Evolutionary conservation across 2,329 filamentous ascomycete species (phyloP), one percentile per base, ranked within the genome.

Genomic region (Myriosclerotinia duriaeana): DNA sequence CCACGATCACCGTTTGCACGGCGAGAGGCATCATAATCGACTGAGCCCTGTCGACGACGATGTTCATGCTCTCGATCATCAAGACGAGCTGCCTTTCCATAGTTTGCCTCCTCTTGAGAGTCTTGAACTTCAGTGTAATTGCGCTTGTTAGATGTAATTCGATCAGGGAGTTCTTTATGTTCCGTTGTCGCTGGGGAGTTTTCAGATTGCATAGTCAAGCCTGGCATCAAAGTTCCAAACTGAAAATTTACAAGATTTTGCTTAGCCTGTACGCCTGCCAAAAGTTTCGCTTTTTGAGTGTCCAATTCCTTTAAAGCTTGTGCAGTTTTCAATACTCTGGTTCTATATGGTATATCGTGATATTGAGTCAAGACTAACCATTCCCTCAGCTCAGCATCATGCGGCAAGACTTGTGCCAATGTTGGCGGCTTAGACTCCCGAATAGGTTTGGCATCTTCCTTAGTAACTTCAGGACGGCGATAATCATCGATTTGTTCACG

Each of bases 321-420:
- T 46, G 34, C 52, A 53, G 50, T 63, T 48, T 66, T 64, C 34
- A 77, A 62, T 46, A 73, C 73, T 67, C 75, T 76, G 52, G 69
- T 69, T 69, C 77, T 75, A 58, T 78, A 77, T n/a, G 66, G 66
- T 50, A 64, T 65, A 70, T 78, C 75, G 68, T 77, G 72, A 66
- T 73, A 79, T 3, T 74, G 73, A 36, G 77, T 78, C 30, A 77
- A 71, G 15, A 75, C 71, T 50, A 79, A 67, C 76, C 77, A 79
- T 64, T 77, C 75, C 69, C 71, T 74, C 42, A 79, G 66, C 64
- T 78, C 75, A 46, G 72, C 66, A 53, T 77, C 70, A 64, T 70
- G 64, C 44, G 69, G 67, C 44, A 77, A 62, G 20, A 75, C 6
- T 42, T 75, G 70, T 55, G 64, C 59, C 22, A 77, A 66, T 34